Base-by-base conservation (phyloP, 2,329 filamentous ascomycete genomes). In the Colletotrichum echinochloae region DNA sequence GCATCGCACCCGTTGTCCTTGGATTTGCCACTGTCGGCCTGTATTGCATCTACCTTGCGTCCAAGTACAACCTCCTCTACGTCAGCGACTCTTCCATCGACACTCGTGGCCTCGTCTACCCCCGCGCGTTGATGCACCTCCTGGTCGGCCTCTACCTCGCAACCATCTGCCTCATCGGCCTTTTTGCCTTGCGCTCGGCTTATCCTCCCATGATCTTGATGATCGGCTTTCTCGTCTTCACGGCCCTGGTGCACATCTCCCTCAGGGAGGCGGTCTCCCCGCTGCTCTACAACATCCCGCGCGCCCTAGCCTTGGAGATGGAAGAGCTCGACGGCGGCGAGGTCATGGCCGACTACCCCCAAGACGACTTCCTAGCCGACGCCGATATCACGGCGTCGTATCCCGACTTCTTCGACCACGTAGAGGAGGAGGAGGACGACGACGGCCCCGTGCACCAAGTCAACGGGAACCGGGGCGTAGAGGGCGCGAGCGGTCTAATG, bases 41-140 rank as follows among this genome's bases (percentile, higher is more conserved):
- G 70, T 89, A 86, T 28, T 84, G 96, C 51, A 95, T 97, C 81
- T 97, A 97, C 79, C 84, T 95, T 62, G 93, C 94, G 57, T 97
- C 94, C 85, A 89, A 93, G 23, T 97, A 98, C 86, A 97, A 97
- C 78, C 82, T 98, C 65, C 87, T 98, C 60, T 98, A 94, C 79
- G 94, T 97, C 44, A 92, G 91, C 60, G 93, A 97, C 78, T 90
- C 92, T 11, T 83, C 89, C 70, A 91, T 97, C 76, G 94, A 98
- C 78, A 97, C 93, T 46, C 94, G 97, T 77, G 95, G 95, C 20
- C 88, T 95, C 18, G 91, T 94, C 75, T 98, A 97, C 78, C 92
- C 94, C 1, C 91, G 91, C n/a, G 95, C 93, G 1, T 84, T 98
- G 61, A 91, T 97, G 79, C 95, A 98, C 69, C 89, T 97, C 57